Evolutionary conservation across 768 basidiomycete species (phyloP), one percentile per base, ranked within the genome.

Genomic region (Lentinus tigrinus): DNA sequence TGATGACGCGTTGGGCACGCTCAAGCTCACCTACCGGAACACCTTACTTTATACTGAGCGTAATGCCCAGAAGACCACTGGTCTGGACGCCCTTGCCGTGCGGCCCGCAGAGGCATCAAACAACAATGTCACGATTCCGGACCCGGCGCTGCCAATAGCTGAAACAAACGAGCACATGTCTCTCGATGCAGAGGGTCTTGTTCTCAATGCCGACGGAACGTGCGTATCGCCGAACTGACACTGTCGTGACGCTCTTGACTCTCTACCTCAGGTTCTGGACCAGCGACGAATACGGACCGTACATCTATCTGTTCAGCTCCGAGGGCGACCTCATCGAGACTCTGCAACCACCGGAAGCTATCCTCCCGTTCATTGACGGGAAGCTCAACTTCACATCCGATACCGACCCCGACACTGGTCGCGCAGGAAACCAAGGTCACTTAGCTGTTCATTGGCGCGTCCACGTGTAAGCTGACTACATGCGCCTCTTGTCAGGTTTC

Each of bases 241-340:
- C n/a, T 23, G 34, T 17, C 17, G 37, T 4, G 24, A 21, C 16
- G 42, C 9, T 31, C 13, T 17, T 8, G 13, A 5, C 21, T 54
- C 13, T 11, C 31, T 2, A 21, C 14, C n/a, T 31, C 44, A 85
- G 83, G 0, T 84, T 78, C 70, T 87, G 83, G 85, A 74, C 82
- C 28, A 83, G 82, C 63, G 87, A 88, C 65, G 87, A 88, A 71
- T 88, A 88, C 61, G 87, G 85, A 1, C 84, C 84, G 3, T 84
- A 84, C 63, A 82, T 88, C 60, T 85, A 87, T 69, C 77, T 74
- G 16, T 81, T 81, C 68, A 70, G 76, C 0, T 64, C 75, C 0
- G 67, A 69, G 24, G 85, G 85, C 1, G 63, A 75, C 2, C 71
- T 88, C 6, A 67, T 86, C 21, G 76, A 81, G 61, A 80, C 81